Evolutionary conservation across 495 filamentous ascomycete genomes (phyloP), one percentile per base, ranked within the genome.

Genomic region (Alectoria sarmentosa): DNA sequence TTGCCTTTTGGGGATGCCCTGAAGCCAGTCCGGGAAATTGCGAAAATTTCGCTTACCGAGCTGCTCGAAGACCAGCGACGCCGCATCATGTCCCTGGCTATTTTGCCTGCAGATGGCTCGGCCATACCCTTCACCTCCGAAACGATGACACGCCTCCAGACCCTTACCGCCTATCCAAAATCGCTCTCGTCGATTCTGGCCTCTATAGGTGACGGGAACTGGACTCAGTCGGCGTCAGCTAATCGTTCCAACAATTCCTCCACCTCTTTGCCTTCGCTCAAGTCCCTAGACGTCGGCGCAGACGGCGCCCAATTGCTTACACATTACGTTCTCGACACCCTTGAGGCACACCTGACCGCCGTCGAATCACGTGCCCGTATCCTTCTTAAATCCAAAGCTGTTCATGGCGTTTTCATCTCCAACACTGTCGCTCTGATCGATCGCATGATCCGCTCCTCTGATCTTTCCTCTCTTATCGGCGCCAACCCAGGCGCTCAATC

Each of bases 191-290:
- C 90, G 64, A 89, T 99, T 67, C 84, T 98, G 79, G 86, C 93
- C 19, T 94, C 91, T 4, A 77, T 99, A 7, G 94, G 94, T 26
- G 92, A 96, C 71, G 90, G 92, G 8, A 94, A 94, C 60, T 99
- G 94, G 94, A 85, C 84, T 38, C 75, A 80, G 11, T 73, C 71
- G 1, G 71, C 74, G 23, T 73, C 79, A 0, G 69, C 79, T 26
- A 73, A 76, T 38, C 76, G 74, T 19, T 74, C 77, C 14, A 81
- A 78, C 11, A 82, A 80, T 46, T 83, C 80, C 19, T 78, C 81
- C 26, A 79, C 89, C n/a, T 84, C 83, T 28, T 82, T 88, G 15
- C 87, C 90, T 13, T 87, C 86, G 42, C 73, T 93, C 54, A 81
- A 84, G 42, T 87, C 86, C 28, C 90, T 92, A 72, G 94, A 98